These are phyloP conservation scores for Phytophthora pinifolia DNA, from an alignment of 352 stramenopile genomes.

Conservation along the genomic window DNA sequence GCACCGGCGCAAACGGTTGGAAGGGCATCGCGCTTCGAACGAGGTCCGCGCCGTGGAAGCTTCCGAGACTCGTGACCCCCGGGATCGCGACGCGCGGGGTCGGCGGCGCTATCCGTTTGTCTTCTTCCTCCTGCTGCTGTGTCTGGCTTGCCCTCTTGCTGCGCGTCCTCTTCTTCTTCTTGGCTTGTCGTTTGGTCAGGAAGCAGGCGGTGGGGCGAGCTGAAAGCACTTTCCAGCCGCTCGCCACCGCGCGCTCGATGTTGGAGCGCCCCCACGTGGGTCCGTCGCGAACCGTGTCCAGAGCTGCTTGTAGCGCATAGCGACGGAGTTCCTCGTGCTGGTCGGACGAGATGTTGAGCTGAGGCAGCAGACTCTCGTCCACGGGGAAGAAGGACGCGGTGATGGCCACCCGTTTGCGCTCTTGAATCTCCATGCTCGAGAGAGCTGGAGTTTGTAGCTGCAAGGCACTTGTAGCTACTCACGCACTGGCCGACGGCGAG, in stretches of 20 bases:
- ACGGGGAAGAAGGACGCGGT: conserved; percentile 56
- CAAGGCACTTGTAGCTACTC: background rate
- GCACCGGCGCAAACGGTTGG: conserved; percentile 21
- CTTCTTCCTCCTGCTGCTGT: conserved; percentile 16
- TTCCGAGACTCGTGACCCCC: conserved; percentile 28
- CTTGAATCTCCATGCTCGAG: conserved; percentile 28
- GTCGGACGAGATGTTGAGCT: conserved; percentile 42
- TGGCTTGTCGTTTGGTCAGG: conserved; percentile 52
- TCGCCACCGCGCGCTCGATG: conserved; percentile 39
- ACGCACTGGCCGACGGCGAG: conserved; percentile 11
- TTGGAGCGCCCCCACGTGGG: conserved; percentile 68
- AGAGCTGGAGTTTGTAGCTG: conserved; percentile 2
- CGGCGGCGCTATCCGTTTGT: conserved; percentile 20
- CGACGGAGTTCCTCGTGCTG: conserved; percentile 67
- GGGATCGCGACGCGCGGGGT: conserved; percentile 23
- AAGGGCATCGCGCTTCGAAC: conserved; percentile 6
- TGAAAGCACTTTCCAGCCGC: conserved; percentile 58
- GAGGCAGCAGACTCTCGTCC: conserved; percentile 48
- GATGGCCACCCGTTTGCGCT: conserved; percentile 37
- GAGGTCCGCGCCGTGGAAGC: conserved; percentile 20
- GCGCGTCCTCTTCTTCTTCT: conserved; percentile 28
- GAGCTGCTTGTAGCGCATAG: conserved; percentile 53
- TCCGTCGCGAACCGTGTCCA: conserved; percentile 55
- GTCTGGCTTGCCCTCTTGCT: conserved; percentile 9
- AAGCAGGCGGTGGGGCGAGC: conserved; percentile 49